Evolutionary conservation across 1,139 yeast species (phyloP), one percentile per base, ranked within the genome.

Genomic region (Lodderomyces parapsilosis): DNA sequence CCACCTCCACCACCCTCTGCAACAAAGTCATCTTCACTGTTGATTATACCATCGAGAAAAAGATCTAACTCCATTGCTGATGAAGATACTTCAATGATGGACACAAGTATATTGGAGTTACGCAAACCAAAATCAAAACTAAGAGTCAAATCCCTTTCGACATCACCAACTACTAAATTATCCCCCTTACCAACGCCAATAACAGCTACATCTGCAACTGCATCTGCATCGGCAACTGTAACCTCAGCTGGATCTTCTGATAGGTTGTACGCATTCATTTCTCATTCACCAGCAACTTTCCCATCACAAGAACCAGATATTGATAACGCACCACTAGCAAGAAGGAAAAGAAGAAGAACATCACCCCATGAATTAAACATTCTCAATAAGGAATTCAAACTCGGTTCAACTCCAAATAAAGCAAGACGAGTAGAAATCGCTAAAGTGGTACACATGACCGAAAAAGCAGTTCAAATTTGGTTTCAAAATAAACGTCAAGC

Each of bases 381-480:
- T 42, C 76, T 93, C 46, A 93, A 90, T 63, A 67, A 74, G 37
- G 96, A 89, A 66, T 93, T 91, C 58, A 75, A 76, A 45, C 59
- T 70, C 41, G 91, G 96, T 43, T 72, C 82, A 38, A 89, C 96
- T 38, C 99, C 98, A 39, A 85, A 86, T 60, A 85, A 84, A 61
- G 66, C 76, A 40, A 76, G 86, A 56, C 79, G 98, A 53, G 73
- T 80, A 38, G 84, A 81, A 50, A 86, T 93, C 52, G 96, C 97
- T 13, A 64, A 68, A 28, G 79, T 74, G 50, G 95, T 93, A 36
- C 81, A 81, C 50, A 93, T 91, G 98, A 80, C 93, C n/a, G 97
- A 90, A 62, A 90, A 90, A 62, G 96, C 97, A 1, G 96, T 93
- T 24, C 98, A 93, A 66, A 89, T 93, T 51, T 93, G 99, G 99